A percentile compares a stretch with the other conserved stretches of the same genome.
Evolutionary conservation across 176 grass and related monocot genomes (phyloP).

Genomic region (Aechmea fasciata): DNA sequence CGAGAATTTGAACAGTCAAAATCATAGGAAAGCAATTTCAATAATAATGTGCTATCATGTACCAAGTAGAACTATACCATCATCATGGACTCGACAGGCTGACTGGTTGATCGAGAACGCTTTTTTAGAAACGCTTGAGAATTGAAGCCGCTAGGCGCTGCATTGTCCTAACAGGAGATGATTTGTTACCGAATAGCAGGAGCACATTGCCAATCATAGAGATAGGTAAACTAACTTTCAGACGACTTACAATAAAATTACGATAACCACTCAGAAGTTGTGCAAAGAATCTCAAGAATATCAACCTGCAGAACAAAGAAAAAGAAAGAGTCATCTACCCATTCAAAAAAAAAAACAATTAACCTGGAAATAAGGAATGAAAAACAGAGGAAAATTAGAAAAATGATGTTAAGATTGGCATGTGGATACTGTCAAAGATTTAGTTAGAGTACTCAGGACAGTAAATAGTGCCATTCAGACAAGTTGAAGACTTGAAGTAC

Average conservation of each 20-base stretch:
- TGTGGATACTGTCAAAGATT: too few relatives aligned
- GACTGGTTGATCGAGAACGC: constrained; percentile 68
- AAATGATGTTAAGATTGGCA: too few relatives aligned
- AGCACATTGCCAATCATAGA: constrained; percentile 16
- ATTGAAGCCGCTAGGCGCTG: constrained; percentile 82
- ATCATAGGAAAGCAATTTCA: not conserved
- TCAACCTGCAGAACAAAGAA: constrained; percentile 62
- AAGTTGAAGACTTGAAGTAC: too few relatives aligned
- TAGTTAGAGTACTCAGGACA: too few relatives aligned
- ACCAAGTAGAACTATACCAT: constrained; percentile 60
- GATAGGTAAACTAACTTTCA: constrained; percentile 12
- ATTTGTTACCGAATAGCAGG: constrained; percentile 3
- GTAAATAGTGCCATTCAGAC: too few relatives aligned
- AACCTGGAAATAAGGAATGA: constrained; percentile 13
- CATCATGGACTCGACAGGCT: constrained; percentile 84
- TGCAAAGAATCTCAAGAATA: constrained; percentile 99
- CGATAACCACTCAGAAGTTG: constrained; percentile 89
- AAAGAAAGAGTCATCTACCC: constrained; percentile 29
- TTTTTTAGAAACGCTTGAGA: constrained; percentile 99
- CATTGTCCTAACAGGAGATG: constrained; percentile 56
- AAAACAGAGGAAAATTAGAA: not conserved
- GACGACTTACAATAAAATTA: constrained; percentile 94
- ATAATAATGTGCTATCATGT: not conserved
- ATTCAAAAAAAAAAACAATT: constrained; percentile 6
- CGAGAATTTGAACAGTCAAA: not conserved